These are phyloP conservation scores for Sarocladium oryzae DNA, from an alignment of 2,329 filamentous ascomycete genomes.

Conservation along the genomic window DNA sequence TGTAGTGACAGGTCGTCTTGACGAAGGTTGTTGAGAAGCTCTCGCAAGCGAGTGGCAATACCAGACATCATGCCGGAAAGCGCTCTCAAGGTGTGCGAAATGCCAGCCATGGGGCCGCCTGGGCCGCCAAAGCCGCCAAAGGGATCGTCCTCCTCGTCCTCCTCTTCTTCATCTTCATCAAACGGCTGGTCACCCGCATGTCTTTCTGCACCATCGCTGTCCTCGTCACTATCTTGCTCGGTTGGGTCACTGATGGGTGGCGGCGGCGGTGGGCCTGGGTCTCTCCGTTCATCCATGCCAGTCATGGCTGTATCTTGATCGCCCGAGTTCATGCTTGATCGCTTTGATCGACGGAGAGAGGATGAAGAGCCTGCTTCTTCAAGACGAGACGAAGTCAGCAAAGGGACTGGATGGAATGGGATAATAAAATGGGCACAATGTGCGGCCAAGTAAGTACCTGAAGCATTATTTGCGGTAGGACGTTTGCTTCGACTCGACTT, in stretches of 20 bases:
- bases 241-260: conserved; percentile 27
- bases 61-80: conserved; percentile 90
- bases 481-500: conserved; percentile 64
- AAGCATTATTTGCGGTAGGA: conserved; percentile 30
- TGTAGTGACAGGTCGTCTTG: conserved; percentile 86
- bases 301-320: conserved; percentile 67
- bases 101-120: conserved; percentile 52
- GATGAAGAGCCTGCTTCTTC: conserved; percentile 31
- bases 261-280: conserved; percentile 34
- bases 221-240: conserved; percentile 11
- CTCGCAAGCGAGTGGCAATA: conserved; percentile 70
- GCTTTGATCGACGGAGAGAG: conserved; percentile 44
- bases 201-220: conserved; percentile 15
- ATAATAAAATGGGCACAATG: neutral
- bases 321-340: conserved; percentile 40
- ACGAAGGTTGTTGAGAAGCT: conserved; percentile 68
- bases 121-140: conserved; percentile 63
- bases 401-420: neutral
- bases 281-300: conserved; percentile 53
- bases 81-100: conserved; percentile 78
- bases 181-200: neutral
- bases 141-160: conserved; percentile 52
- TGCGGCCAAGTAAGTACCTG: conserved; percentile 26
- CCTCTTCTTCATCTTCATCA: conserved; percentile 22
- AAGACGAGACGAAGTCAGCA: conserved; percentile 8